These are phyloP conservation scores for Tripidium arundinaceum DNA, from an alignment of 202 grass and related monocot species.

Conservation along the genomic window DNA sequence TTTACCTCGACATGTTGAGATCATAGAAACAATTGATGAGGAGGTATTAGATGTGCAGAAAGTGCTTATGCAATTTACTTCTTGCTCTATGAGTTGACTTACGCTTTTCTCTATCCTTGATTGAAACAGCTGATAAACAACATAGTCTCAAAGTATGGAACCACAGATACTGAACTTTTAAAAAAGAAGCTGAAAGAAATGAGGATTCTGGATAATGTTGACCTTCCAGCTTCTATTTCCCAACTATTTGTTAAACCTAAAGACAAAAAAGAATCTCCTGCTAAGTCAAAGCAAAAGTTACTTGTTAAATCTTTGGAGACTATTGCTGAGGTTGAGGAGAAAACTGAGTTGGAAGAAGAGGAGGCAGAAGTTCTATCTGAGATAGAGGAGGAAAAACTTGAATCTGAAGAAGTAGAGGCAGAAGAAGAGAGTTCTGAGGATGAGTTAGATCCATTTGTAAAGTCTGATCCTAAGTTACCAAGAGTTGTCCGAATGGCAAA, in stretches of 20 bases:
- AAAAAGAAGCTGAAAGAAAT: constrained; percentile 81
- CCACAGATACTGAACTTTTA: constrained; percentile 57
- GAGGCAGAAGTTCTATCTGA: constrained; percentile 32
- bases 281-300: constrained; percentile 40
- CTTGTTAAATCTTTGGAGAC: constrained; percentile 46
- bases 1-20: constrained; percentile 96
- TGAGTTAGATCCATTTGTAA: constrained; percentile 61
- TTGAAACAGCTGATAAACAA: constrained; percentile 65
- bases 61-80: constrained; percentile 15
- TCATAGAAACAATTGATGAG: constrained; percentile 91
- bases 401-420: constrained; percentile 37
- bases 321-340: constrained; percentile 29
- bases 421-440: constrained; percentile 52
- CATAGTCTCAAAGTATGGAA: constrained; percentile 77
- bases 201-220: constrained; percentile 96
- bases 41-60: constrained; percentile 51
- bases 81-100: background rate
- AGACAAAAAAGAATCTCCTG: constrained; percentile 45
- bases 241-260: constrained; percentile 77
- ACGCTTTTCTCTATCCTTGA: constrained; percentile 21
- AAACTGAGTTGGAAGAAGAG: constrained; percentile 21
- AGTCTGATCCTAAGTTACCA: constrained; percentile 70
- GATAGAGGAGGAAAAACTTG: constrained; percentile 19
- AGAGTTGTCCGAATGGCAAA: constrained; percentile 92
- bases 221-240: constrained; percentile 65